Evolutionary conservation across 2,329 filamentous ascomycete species (phyloP).

Genomic region (Beauveria caledonica): DNA sequence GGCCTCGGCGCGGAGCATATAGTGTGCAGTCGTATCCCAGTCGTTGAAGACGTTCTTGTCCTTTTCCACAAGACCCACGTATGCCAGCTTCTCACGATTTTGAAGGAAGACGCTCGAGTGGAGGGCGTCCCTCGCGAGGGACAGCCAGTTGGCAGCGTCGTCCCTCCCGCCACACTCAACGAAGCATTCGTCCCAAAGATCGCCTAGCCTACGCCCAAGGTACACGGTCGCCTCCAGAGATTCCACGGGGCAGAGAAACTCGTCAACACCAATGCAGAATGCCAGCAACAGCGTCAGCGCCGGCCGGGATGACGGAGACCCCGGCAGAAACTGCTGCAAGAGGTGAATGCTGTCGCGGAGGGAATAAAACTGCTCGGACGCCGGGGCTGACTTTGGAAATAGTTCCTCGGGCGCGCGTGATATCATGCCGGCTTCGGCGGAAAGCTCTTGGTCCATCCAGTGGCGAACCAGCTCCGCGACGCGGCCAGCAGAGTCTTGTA

Average conservation of each 20-base stretch:
- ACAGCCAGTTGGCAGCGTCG: background rate
- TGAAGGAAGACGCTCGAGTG: background rate
- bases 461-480: background rate
- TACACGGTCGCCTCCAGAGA: background rate
- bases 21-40: background rate
- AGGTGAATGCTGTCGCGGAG: background rate
- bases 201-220: background rate
- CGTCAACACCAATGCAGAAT: background rate
- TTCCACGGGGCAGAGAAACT: background rate
- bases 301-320: background rate
- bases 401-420: background rate
- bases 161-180: background rate
- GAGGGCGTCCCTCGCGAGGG: background rate
- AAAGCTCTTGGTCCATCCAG: background rate
- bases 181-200: background rate
- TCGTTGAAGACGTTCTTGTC: background rate
- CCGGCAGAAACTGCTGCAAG: background rate
- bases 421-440: background rate
- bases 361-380: background rate
- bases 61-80: background rate
- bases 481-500: background rate
- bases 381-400: background rate
- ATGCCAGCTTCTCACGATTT: background rate
- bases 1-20: background rate
- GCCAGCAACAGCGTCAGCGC: background rate